Percentiles rank a stretch among this genome's conserved stretches.
Evolutionary conservation across 2,329 filamentous ascomycete genomes (phyloP).

Genomic region (Metarhizium robertsii): DNA sequence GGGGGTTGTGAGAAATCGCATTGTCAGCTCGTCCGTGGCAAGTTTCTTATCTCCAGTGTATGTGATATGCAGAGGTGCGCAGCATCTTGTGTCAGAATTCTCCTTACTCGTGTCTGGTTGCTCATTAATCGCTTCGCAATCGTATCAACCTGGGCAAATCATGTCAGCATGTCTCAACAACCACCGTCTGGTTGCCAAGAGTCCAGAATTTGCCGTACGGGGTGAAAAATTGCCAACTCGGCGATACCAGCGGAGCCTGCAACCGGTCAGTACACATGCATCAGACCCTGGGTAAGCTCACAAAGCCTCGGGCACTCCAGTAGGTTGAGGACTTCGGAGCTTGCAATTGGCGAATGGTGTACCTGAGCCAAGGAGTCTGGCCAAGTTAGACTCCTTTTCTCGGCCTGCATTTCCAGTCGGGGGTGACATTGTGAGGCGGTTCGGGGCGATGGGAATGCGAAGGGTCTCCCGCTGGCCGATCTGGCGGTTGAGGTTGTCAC

Average conservation of each 20-base stretch:
- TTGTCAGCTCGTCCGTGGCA: conserved; percentile 10
- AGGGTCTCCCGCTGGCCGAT: conserved; percentile 1
- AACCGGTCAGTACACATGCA: conserved; percentile 10
- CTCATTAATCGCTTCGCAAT: conserved; percentile 99
- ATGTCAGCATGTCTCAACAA: not conserved
- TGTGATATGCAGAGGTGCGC: not conserved
- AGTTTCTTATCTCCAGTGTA: not conserved
- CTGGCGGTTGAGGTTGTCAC: not conserved
- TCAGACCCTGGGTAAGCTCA: not conserved
- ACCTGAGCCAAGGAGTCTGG: conserved; percentile 89
- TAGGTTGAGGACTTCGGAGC: not conserved
- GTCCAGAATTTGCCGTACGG: conserved; percentile 43
- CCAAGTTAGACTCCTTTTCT: conserved; percentile 80
- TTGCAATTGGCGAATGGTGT: conserved; percentile 11
- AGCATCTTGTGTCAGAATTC: not conserved
- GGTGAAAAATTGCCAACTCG: conserved; percentile 88
- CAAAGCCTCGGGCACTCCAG: not conserved
- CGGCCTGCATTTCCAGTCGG: conserved; percentile 31
- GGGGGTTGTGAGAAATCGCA: not conserved
- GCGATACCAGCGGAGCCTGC: conserved; percentile 85
- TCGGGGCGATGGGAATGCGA: not conserved
- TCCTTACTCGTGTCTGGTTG: conserved; percentile 65
- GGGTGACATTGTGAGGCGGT: conserved; percentile 48
- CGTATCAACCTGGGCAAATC: conserved; percentile 67
- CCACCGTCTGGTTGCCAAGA: not conserved